These are phyloP conservation scores for Colletotrichum chrysophilum DNA, from an alignment of 2,329 filamentous ascomycete species.

Conservation along the genomic window DNA sequence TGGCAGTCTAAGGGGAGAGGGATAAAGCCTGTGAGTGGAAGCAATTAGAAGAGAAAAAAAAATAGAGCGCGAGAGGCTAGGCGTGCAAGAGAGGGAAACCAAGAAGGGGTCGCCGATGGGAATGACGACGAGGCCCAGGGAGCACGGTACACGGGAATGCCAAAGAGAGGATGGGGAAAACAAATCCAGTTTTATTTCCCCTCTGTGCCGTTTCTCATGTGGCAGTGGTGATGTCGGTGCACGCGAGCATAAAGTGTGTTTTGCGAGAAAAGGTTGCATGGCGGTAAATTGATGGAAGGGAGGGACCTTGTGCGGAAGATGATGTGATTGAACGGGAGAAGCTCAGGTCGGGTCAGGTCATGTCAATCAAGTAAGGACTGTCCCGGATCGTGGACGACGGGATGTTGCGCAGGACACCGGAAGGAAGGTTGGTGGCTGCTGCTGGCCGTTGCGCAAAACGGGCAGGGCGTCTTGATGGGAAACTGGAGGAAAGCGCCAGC, in stretches of 20 bases:
- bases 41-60: background rate
- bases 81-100: background rate
- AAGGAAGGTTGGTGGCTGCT: background rate
- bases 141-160: conserved; percentile 11
- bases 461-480: background rate
- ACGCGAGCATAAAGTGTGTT: background rate
- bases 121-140: conserved; percentile 2
- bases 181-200: background rate
- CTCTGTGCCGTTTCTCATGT: background rate
- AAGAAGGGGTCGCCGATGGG: background rate
- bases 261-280: background rate
- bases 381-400: background rate
- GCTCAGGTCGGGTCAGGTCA: background rate
- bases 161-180: conserved; percentile 17
- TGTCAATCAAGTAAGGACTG: background rate
- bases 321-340: background rate
- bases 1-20: background rate
- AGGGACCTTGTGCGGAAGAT: conserved; percentile 2
- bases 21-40: conserved; percentile 2
- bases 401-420: background rate
- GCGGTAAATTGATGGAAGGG: background rate
- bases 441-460: background rate
- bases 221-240: background rate
- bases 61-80: background rate
- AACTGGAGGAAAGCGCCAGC: background rate